Percentiles rank a stretch among this genome's conserved stretches.
phyloP scores from a whole-genome alignment of 2,329 filamentous ascomycete genomes.

The Domatiomyces globalis region DNA sequence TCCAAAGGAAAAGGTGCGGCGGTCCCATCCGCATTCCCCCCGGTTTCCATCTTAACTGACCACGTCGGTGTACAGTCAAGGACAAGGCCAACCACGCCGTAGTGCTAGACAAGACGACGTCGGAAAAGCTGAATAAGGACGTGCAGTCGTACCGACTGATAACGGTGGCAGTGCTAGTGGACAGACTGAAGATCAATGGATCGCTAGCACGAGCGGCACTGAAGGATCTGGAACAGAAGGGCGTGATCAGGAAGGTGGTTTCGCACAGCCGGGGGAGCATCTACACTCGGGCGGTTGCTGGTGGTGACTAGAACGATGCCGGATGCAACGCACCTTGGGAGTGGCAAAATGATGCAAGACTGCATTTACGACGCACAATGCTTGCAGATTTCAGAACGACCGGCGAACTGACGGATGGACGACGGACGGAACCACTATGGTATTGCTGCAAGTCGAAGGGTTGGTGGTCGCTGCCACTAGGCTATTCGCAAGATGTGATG shows the following conservation, averaged over 20 bases:
- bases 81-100: slow-evolving; percentile 99
- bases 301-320: slow-evolving; percentile 14
- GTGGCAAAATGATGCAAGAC: neutral
- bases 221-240: slow-evolving; percentile 19
- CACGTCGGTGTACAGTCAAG: slow-evolving; percentile 58
- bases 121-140: slow-evolving; percentile 99
- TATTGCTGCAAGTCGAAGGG: neutral
- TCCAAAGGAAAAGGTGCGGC: slow-evolving; percentile 42
- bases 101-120: slow-evolving; percentile 93
- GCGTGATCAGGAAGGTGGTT: slow-evolving; percentile 87
- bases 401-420: neutral
- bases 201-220: slow-evolving; percentile 62
- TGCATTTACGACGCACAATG: neutral
- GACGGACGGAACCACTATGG: neutral
- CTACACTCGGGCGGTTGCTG: slow-evolving; percentile 47
- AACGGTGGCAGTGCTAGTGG: slow-evolving; percentile 95
- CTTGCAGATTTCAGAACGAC: neutral
- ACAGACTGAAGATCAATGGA: slow-evolving; percentile 99
- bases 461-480: neutral
- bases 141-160: slow-evolving; percentile 99
- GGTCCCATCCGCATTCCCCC: slow-evolving; percentile 2
- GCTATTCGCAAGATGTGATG: neutral
- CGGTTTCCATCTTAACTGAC: neutral
- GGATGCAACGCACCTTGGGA: neutral
- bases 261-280: slow-evolving; percentile 95